Evolutionary conservation across 345 rosid genomes (phyloP), one percentile per base, ranked within the genome.

Genomic region (Brassica rapa): DNA sequence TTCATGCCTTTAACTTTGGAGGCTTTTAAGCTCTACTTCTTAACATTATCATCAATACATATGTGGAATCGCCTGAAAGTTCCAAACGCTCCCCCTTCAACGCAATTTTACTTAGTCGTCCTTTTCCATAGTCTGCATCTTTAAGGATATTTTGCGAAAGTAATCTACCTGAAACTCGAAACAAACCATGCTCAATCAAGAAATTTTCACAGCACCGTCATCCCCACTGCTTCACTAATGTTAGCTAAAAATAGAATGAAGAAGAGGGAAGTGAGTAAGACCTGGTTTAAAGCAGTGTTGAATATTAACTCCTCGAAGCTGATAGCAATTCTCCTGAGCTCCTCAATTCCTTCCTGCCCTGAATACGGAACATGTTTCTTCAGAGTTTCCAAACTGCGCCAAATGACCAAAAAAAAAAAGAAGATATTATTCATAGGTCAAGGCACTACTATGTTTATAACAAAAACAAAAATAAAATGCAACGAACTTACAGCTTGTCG

Each of bases 81-180:
- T 39, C 46, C 46, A 35, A 35, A 35, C 11, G 8, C 57, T 30
- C 14, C 74, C 61, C 72, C 12, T 33, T 19, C 14, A 46, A 49
- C 24, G 72, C 51, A 11, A 12, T 11, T 29, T 37, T 87, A 83
- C 80, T 85, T 91, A 77, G 69, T 82, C 14, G 51, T 55, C 21
- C 27, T 55, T 23, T 29, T 89, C 92, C 89, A 93, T 76, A n/a
- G 86, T 69, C 68, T 85, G 85, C 97, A 93, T 87, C 87, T 89
- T 90, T 80, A 86, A 23, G 5, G 92, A 89, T 80, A 93, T 88
- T 73, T 84, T 91, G 77, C 83, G 81, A 25, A 91, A 68, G 81
- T 91, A 93, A 80, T 93, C 95, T 6, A 80, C 29, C 98, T 93
- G 82, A 62, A 83, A 81, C 32, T 23, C 73, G 66, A 15, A 39